Percentiles rank a stretch among this genome's conserved stretches.
phyloP scores from a whole-genome alignment of 768 basidiomycete species.

The Amanita jacksonii region DNA sequence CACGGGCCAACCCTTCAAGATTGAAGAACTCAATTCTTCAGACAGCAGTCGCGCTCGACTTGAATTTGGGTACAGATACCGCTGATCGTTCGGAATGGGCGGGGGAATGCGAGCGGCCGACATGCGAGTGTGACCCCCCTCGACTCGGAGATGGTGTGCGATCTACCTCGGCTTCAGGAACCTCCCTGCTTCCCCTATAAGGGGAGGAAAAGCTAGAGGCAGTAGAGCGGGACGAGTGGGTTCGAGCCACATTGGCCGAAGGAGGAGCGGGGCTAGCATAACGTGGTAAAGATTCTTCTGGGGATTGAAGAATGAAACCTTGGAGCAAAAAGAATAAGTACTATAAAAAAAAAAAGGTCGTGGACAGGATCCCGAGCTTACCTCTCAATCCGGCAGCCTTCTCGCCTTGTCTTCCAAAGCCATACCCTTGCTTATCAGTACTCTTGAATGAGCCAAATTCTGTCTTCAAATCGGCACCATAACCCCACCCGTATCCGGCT shows the following conservation, averaged over 20 bases:
- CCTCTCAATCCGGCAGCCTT: constrained; percentile 66
- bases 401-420: constrained; percentile 78
- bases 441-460: constrained; percentile 20
- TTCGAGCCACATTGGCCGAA: constrained; percentile 18
- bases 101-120: not conserved
- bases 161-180: not conserved
- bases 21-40: not conserved
- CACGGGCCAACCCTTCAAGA: not conserved
- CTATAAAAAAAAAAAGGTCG: no score
- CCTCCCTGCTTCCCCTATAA: constrained; percentile 17
- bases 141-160: constrained; percentile 7
- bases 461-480: constrained; percentile 1
- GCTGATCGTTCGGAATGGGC: constrained; percentile 1
- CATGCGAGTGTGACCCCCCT: constrained; percentile 2
- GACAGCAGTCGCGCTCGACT: constrained; percentile 19
- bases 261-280: constrained; percentile 31
- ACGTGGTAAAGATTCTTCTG: constrained; percentile 46
- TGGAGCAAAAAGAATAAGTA: not conserved
- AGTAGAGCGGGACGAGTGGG: constrained; percentile 19
- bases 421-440: constrained; percentile 41
- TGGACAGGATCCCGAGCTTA: no score
- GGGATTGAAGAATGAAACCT: constrained; percentile 52
- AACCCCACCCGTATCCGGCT: constrained; percentile 2
- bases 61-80: constrained; percentile 15
- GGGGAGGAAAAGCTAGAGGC: constrained; percentile 31